phyloP scores from a whole-genome alignment of 2,329 filamentous ascomycete species.

The Daldinia sp. region DNA sequence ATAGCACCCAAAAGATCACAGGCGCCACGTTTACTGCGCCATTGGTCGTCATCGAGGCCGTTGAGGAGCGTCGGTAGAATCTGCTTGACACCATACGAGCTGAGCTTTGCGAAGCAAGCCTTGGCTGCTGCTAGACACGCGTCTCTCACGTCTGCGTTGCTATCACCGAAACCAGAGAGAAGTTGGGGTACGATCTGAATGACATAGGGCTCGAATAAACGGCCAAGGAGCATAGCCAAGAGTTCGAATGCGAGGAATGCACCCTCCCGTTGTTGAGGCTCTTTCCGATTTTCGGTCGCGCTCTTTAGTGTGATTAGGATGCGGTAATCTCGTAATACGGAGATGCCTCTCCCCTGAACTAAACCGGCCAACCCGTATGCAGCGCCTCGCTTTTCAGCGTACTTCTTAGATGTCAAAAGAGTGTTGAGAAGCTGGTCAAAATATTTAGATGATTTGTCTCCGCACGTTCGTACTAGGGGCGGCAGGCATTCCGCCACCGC shows the following conservation, averaged over 20 bases:
- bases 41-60: conserved; percentile 93
- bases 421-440: conserved; percentile 82
- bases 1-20: conserved; percentile 97
- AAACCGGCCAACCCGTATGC: conserved; percentile 95
- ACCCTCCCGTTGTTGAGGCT: conserved; percentile 85
- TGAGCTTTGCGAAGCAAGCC: conserved; percentile 90
- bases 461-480: conserved; percentile 83
- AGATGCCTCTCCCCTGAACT: conserved; percentile 86
- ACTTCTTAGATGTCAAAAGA: conserved; percentile 87
- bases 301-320: conserved; percentile 82
- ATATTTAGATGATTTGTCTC: conserved; percentile 80
- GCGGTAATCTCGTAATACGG: conserved; percentile 81
- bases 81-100: conserved; percentile 94
- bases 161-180: conserved; percentile 87
- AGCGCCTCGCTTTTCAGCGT: conserved; percentile 89
- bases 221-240: conserved; percentile 83
- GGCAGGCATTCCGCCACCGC: conserved; percentile 94
- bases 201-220: conserved; percentile 94
- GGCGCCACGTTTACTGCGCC: conserved; percentile 98
- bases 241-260: conserved; percentile 91
- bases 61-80: conserved; percentile 91
- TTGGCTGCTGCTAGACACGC: conserved; percentile 93
- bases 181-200: conserved; percentile 94
- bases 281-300: conserved; percentile 95
- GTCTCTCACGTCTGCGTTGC: conserved; percentile 87